phyloP scores from a whole-genome alignment of 768 basidiomycete genomes.

The Pleurotus platypus region DNA sequence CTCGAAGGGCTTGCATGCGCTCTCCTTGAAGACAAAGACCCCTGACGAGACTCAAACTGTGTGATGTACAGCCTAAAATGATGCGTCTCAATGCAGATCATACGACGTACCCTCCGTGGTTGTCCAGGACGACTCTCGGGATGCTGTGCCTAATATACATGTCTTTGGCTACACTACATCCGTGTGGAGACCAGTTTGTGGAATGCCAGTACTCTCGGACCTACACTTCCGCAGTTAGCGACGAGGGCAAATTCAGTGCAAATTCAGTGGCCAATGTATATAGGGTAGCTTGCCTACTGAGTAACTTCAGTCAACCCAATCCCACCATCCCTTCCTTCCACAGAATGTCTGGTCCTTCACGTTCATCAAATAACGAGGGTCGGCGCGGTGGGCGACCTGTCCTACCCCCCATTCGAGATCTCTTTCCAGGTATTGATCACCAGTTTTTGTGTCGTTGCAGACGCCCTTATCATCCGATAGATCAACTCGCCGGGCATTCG shows the following conservation, averaged over 20 bases:
- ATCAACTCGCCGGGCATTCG: constrained; percentile 44
- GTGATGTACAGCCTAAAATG: constrained; percentile 9
- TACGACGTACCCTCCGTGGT: background rate
- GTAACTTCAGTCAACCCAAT: background rate
- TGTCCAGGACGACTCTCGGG: constrained; percentile 1
- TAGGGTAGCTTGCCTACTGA: background rate
- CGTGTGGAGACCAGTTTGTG: background rate
- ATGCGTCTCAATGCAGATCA: background rate
- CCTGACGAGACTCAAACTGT: constrained; percentile 37
- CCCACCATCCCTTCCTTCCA: background rate
- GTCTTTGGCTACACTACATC: constrained; percentile 1
- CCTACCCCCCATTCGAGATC: constrained; percentile 68
- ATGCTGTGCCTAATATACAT: background rate
- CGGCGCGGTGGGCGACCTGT: constrained; percentile 45
- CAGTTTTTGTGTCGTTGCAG: background rate
- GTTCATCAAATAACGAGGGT: constrained; percentile 20
- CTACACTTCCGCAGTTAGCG: background rate
- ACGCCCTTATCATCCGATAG: constrained; percentile 20
- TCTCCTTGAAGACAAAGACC: constrained; percentile 75
- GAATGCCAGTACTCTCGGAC: constrained; percentile 2
- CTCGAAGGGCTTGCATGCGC: constrained; percentile 66
- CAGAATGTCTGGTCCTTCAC: constrained; percentile 12
- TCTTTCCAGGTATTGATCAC: constrained; percentile 50
- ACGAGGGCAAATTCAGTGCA: background rate
- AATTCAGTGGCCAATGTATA: constrained; percentile 3